Base-by-base conservation (phyloP, 176 grass and related monocot genomes). In the Panicum miliaceum region DNA sequence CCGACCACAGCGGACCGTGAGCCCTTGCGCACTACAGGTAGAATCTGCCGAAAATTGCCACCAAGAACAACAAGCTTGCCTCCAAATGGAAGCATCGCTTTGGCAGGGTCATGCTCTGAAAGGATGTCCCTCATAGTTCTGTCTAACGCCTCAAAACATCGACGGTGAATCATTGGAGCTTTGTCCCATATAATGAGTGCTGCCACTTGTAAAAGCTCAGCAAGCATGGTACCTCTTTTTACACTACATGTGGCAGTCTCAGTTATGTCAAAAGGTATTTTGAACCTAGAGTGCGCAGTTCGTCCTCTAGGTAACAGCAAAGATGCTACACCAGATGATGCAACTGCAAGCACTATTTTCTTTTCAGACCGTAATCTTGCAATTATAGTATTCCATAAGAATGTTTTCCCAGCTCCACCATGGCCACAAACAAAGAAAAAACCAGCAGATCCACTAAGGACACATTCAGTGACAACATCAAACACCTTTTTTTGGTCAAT, bases 131-230 rank as follows among this genome's bases (percentile, higher is more conserved):
- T 0, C 40, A 75, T 27, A 9, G 69, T 73, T 2, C 16, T 4
- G 38, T 84, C 81, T 8, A 84, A 5, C 0, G 68, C 68, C 32
- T 84, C 68, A 62, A 84, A 83, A 14, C 43, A 72, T 1, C 37
- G 12, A 1, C 42, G 32, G 40, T 83, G 63, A 2, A 14, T 62
- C 80, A 83, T 83, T 0, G 43, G 66, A 7, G 80, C 80, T n/a
- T 83, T 65, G n/a, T 83, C 65, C 78, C 80, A 82, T 29, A 57
- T 68, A 5, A 83, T 73, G 8, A 83, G 16, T 6, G 25, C 25
- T 2, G 29, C 35, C 3, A 73, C 22, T 32, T 26, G 5, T 25
- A 84, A 22, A 22, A 84, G 51, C 12, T 63, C 20, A 5, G 41
- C 69, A 15, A 75, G 26, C 8, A 42, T 29, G 4, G 82, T 63